phyloP scores from a whole-genome alignment of 2,329 filamentous ascomycete genomes.

The Huntiella decipiens region DNA sequence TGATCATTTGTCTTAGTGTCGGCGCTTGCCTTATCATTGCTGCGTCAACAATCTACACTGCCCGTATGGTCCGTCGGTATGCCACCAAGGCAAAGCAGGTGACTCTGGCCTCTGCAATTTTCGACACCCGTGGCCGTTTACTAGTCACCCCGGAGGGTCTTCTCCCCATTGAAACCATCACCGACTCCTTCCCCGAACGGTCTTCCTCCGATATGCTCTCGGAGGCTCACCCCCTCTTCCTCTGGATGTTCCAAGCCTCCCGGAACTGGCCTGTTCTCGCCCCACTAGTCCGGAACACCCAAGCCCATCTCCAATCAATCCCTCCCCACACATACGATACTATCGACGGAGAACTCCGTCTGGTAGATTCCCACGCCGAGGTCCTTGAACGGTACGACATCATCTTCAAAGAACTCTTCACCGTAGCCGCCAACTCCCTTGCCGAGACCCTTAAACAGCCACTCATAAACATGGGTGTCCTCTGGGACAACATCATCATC shows the following conservation, averaged over 20 bases:
- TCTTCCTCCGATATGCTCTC: conserved; percentile 53
- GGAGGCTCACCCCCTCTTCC: conserved; percentile 58
- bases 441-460: conserved; percentile 46
- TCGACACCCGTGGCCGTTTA: conserved; percentile 46
- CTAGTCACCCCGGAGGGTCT: conserved; percentile 52
- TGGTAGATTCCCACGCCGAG: conserved; percentile 34
- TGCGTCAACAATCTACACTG: conserved; percentile 32
- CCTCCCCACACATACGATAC: conserved; percentile 21
- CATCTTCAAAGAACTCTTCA: conserved; percentile 69
- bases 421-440: conserved; percentile 56
- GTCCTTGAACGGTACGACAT: conserved; percentile 51
- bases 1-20: conserved; percentile 52
- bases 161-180: conserved; percentile 57
- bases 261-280: conserved; percentile 55
- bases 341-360: conserved; percentile 20
- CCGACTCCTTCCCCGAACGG: conserved; percentile 50
- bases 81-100: conserved; percentile 43
- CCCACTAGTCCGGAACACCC: conserved; percentile 53
- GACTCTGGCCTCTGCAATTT: conserved; percentile 40
- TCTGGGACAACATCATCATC: conserved; percentile 58
- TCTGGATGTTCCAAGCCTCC: conserved; percentile 72
- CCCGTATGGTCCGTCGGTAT: conserved; percentile 31
- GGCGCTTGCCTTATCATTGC: conserved; percentile 41
- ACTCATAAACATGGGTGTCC: conserved; percentile 43
- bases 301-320: conserved; percentile 42